phyloP scores from a whole-genome alignment of 2,329 filamentous ascomycete genomes.

The Annulohypoxylon truncatum region DNA sequence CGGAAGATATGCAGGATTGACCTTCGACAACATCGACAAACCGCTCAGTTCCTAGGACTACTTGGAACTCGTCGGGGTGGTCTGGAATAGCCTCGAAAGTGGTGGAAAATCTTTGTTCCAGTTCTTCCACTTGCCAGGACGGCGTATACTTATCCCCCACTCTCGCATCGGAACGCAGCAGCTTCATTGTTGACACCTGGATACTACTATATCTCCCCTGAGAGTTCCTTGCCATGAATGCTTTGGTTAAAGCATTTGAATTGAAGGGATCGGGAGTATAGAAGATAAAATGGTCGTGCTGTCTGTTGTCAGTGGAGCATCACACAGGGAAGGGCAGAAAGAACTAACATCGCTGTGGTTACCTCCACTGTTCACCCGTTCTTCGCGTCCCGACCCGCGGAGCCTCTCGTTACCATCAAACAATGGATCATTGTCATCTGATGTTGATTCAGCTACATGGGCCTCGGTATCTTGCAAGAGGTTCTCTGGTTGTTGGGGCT shows the following conservation, averaged over 20 bases:
- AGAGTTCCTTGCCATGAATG: background rate
- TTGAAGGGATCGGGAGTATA: background rate
- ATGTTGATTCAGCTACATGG: too few species aligned
- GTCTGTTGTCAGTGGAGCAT: background rate
- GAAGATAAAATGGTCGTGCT: background rate
- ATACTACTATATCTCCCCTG: background rate
- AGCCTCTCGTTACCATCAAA: too few species aligned
- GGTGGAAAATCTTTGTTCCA: background rate
- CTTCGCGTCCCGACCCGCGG: too few species aligned
- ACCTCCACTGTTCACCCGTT: too few species aligned
- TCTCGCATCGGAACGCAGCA: background rate
- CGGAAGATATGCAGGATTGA: too few species aligned
- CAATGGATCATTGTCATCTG: too few species aligned
- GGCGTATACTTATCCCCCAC: background rate
- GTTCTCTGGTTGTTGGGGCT: too few species aligned
- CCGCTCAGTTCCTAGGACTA: too few species aligned
- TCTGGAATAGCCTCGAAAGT: background rate
- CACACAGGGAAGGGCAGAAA: background rate
- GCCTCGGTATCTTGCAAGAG: too few species aligned
- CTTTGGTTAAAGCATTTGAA: background rate
- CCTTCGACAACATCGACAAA: too few species aligned
- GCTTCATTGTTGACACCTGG: background rate
- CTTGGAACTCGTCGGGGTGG: too few species aligned
- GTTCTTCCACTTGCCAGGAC: background rate
- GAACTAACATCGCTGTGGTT: too few species aligned